Evolutionary conservation across 148 eudicot genomes (phyloP).

Genomic region (Rhododendron simsii): DNA sequence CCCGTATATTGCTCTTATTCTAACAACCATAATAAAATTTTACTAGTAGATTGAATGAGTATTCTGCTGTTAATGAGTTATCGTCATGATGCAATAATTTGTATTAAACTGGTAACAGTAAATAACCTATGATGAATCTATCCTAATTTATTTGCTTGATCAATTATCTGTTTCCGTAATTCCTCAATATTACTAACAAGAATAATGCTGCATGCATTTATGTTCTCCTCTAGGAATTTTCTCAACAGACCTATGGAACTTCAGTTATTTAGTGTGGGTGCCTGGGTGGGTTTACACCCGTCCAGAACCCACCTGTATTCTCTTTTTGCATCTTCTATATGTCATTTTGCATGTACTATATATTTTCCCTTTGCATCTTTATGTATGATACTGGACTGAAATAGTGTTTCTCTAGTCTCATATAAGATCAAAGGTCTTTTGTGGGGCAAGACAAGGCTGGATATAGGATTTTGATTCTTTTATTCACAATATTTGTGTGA

Average conservation of each 20-base stretch:
- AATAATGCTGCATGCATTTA: background rate
- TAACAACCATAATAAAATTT: background rate
- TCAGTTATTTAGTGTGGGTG: background rate
- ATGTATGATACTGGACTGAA: background rate
- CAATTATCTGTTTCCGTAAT: background rate
- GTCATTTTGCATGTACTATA: background rate
- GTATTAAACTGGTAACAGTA: background rate
- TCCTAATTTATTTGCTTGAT: background rate
- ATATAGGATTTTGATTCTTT: background rate
- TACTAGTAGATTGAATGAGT: background rate
- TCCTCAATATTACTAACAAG: background rate
- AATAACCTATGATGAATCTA: background rate
- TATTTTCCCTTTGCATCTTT: background rate
- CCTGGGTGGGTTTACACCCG: background rate
- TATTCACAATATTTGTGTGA: background rate
- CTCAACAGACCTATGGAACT: background rate
- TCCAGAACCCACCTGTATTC: background rate
- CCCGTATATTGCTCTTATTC: background rate
- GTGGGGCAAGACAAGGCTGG: background rate
- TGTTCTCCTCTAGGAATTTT: background rate
- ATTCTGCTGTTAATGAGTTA: background rate
- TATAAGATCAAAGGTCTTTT: background rate
- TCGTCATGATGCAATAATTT: background rate
- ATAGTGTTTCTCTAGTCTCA: background rate
- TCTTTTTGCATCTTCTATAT: background rate